Percentiles rank a stretch among this genome's conserved stretches.
phyloP scores from a whole-genome alignment of 129 eudicot species.

The Ambrosia artemisiifolia region DNA sequence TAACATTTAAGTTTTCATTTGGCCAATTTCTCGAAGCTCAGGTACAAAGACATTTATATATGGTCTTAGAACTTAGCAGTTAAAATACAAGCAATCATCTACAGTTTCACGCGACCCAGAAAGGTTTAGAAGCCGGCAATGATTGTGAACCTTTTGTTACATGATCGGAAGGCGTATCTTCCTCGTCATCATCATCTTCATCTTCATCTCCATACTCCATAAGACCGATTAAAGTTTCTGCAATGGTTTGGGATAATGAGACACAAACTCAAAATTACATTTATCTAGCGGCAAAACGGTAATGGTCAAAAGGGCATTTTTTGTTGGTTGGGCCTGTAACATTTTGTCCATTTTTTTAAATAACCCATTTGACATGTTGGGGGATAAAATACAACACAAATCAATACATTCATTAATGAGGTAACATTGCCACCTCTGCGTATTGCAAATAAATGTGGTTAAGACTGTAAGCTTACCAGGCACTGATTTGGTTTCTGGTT shows the following conservation, averaged over 20 bases:
- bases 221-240: constrained; percentile 74
- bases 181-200: constrained; percentile 62
- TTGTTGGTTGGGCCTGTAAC: background rate
- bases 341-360: background rate
- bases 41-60: background rate
- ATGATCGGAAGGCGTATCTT: constrained; percentile 30
- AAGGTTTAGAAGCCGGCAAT: constrained; percentile 50
- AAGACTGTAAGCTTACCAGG: constrained; percentile 55
- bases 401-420: background rate
- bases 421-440: background rate
- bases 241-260: constrained; percentile 2
- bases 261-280: background rate
- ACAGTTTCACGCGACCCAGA: constrained; percentile 65
- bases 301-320: background rate
- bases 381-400: background rate
- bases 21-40: constrained; percentile 17
- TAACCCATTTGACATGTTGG: background rate
- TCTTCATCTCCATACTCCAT: constrained; percentile 93
- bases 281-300: background rate
- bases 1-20: no score
- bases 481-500: constrained; percentile 43
- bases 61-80: constrained; percentile 1
- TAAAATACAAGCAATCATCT: constrained; percentile 17
- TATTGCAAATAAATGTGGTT: background rate
- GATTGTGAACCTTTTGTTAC: constrained; percentile 16